Percentiles rank a stretch among this genome's conserved stretches.
These are phyloP conservation scores for Brassica rapa DNA, from an alignment of 345 rosid genomes.

Conservation along the genomic window DNA sequence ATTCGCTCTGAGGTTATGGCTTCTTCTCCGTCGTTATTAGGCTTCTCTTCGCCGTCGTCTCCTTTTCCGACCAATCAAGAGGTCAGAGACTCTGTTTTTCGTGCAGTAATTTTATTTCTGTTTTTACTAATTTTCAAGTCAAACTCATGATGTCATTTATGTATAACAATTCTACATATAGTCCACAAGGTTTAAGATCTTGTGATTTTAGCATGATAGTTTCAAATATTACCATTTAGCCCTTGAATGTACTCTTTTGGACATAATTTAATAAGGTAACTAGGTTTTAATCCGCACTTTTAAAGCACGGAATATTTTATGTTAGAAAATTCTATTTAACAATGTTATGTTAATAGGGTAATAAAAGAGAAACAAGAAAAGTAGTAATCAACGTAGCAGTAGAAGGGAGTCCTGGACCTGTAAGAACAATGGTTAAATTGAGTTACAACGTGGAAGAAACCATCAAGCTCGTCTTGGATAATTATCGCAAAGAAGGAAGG, in stretches of 20 bases:
- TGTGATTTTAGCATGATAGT: neutral
- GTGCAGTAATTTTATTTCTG: neutral
- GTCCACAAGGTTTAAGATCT: neutral
- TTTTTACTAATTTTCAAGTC: constrained; percentile 10
- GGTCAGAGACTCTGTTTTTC: constrained; percentile 43
- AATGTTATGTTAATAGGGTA: neutral
- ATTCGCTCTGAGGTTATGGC: constrained; percentile 51
- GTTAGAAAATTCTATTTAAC: too few species aligned
- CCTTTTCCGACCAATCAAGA: constrained; percentile 42
- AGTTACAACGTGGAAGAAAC: constrained; percentile 72
- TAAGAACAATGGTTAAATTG: constrained; percentile 73
- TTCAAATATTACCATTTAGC: neutral
- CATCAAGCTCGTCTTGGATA: constrained; percentile 57
- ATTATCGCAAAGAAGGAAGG: constrained; percentile 65
- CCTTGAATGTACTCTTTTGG: neutral
- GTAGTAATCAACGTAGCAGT: constrained; percentile 76
- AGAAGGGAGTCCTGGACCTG: constrained; percentile 96
- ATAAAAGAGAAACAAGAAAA: constrained; percentile 54
- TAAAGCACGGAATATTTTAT: too few species aligned
- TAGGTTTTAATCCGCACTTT: too few species aligned
- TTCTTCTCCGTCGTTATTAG: constrained; percentile 32
- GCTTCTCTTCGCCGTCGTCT: constrained; percentile 50
- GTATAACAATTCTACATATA: neutral
- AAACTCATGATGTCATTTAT: neutral
- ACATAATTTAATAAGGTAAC: neutral